Conservation (phyloP, 768 basidiomycete species). For the Lactarius hengduanensis region DNA sequence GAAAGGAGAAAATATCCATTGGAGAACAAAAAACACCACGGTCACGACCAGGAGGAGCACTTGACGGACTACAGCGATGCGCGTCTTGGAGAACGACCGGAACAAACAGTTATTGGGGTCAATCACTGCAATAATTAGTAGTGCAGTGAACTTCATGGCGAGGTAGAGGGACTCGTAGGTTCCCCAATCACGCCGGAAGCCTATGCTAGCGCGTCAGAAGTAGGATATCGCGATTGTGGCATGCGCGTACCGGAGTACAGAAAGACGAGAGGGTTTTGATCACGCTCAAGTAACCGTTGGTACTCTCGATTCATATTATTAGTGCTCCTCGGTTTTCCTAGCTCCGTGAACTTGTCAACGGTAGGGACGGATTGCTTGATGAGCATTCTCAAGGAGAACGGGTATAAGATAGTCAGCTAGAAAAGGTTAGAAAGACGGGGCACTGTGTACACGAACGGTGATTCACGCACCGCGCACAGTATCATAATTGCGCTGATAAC, state of each 20-base stretch:
- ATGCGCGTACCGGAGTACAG: conserved; percentile 61
- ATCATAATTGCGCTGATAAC: conserved; percentile 56
- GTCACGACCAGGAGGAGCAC: conserved; percentile 56
- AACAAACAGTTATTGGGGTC: conserved; percentile 74
- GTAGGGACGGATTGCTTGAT: conserved; percentile 59
- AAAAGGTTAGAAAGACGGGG: not conserved
- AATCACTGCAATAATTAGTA: conserved; percentile 64
- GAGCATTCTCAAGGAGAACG: conserved; percentile 55
- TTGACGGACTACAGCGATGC: conserved; percentile 60
- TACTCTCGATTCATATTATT: conserved; percentile 69
- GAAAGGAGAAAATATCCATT: conserved; percentile 63
- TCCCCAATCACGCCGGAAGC: conserved; percentile 68
- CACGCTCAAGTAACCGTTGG: conserved; percentile 58
- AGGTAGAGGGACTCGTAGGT: conserved; percentile 64
- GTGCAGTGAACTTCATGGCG: conserved; percentile 66
- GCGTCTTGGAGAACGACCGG: conserved; percentile 48
- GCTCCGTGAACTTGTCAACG: conserved; percentile 65
- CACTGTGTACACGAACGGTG: not conserved
- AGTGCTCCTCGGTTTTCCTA: conserved; percentile 58
- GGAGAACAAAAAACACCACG: conserved; percentile 56
- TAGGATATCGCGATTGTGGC: not conserved
- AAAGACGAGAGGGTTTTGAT: conserved; percentile 67
- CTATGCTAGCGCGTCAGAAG: conserved; percentile 37
- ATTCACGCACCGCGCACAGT: conserved; percentile 47
- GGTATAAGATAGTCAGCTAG: conserved; percentile 70